These are phyloP conservation scores for Alternaria solani DNA, from an alignment of 2,329 filamentous ascomycete genomes.

Conservation along the genomic window DNA sequence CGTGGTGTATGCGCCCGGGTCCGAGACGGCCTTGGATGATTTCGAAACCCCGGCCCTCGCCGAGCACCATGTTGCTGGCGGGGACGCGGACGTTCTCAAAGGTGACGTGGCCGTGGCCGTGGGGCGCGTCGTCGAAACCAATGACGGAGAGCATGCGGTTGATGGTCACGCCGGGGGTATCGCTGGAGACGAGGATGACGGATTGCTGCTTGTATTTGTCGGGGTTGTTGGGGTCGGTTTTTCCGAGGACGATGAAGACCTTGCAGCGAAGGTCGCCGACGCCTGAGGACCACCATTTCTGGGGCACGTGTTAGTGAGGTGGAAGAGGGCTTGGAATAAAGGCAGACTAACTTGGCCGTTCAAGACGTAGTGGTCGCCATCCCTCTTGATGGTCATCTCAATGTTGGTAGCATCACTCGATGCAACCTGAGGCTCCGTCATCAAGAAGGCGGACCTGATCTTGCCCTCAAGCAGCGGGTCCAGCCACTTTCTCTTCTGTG, in stretches of 20 bases:
- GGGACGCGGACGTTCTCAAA: constrained; percentile 93
- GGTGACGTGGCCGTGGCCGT: constrained; percentile 91
- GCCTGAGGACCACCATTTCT: constrained; percentile 99
- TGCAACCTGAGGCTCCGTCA: constrained; percentile 91
- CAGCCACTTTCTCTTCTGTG: constrained; percentile 85
- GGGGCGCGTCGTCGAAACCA: constrained; percentile 97
- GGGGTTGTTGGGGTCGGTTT: constrained; percentile 77
- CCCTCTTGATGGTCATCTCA: constrained; percentile 78
- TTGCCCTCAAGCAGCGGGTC: constrained; percentile 80
- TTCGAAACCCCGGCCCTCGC: constrained; percentile 93
- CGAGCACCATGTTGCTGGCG: constrained; percentile 82
- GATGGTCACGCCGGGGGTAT: constrained; percentile 85
- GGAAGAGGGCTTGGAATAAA: no score
- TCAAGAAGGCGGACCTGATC: constrained; percentile 89
- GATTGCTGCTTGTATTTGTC: constrained; percentile 91
- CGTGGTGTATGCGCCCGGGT: constrained; percentile 95
- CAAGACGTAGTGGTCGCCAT: constrained; percentile 88
- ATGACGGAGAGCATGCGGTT: constrained; percentile 94
- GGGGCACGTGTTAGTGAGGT: constrained; percentile 60
- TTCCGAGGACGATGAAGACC: constrained; percentile 97
- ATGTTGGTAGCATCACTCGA: constrained; percentile 95
- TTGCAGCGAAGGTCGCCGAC: constrained; percentile 91
- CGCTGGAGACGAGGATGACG: constrained; percentile 85
- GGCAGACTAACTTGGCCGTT: constrained; percentile 74
- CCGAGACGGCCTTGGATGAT: constrained; percentile 98